Conservation (phyloP, 2,329 filamentous ascomycete species). For the Pseudocercospora eumusae region DNA sequence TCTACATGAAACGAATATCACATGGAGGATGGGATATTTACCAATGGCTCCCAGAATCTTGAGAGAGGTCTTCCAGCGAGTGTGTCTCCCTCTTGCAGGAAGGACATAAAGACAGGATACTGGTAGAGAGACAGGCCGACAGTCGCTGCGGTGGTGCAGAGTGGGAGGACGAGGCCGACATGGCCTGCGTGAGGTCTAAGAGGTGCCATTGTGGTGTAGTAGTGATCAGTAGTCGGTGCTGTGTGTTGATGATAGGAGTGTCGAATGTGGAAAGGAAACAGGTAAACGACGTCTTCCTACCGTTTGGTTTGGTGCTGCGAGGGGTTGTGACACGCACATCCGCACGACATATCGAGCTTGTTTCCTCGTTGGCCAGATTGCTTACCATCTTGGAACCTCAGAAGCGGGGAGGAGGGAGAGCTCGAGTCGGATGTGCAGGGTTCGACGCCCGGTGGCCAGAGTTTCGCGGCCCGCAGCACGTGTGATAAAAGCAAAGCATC, state of each 20-base stretch:
- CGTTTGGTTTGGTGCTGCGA: slow-evolving; percentile 2
- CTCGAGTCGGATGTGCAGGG: slow-evolving; percentile 8
- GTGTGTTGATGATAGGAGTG: neutral
- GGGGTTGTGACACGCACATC: slow-evolving; percentile 9
- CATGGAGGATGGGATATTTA: neutral
- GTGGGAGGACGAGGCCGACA: slow-evolving; percentile 35
- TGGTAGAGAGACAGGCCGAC: slow-evolving; percentile 36
- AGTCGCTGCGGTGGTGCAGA: slow-evolving; percentile 37
- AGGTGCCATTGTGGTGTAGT: slow-evolving; percentile 30
- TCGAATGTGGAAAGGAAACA: slow-evolving; percentile 10
- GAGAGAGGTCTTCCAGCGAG: slow-evolving; percentile 34
- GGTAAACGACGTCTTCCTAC: slow-evolving; percentile 3
- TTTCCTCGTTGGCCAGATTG: slow-evolving; percentile 13
- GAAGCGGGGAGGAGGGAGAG: slow-evolving; percentile 16
- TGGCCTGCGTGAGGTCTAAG: slow-evolving; percentile 31
- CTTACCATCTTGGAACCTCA: slow-evolving; percentile 21
- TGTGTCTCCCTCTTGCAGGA: slow-evolving; percentile 25
- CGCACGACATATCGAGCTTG: slow-evolving; percentile 6
- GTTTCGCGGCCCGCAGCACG: slow-evolving; percentile 17
- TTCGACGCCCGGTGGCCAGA: neutral
- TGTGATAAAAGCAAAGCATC: slow-evolving; percentile 9
- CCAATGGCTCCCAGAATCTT: slow-evolving; percentile 32
- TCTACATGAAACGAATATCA: neutral
- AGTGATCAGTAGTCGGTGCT: neutral
- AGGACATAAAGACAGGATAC: slow-evolving; percentile 34